Evolutionary conservation across 2,329 filamentous ascomycete genomes (phyloP).

Genomic region (Thelonectria discophora): DNA sequence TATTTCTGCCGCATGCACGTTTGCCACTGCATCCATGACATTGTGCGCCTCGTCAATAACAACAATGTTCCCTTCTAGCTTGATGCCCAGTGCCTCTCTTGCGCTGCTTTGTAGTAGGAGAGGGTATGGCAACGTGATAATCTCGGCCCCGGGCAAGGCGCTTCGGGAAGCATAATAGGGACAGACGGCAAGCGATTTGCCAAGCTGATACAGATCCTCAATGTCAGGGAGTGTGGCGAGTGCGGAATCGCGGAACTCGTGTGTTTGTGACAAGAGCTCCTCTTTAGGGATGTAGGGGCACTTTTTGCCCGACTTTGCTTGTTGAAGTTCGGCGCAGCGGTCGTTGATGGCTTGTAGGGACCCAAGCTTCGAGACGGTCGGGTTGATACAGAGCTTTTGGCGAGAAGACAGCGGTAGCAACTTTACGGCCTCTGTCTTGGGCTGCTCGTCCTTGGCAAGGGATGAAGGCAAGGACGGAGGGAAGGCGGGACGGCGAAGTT

Average conservation of each 20-base stretch:
- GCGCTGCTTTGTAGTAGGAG: constrained; percentile 87
- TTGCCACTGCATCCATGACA: constrained; percentile 91
- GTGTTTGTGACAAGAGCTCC: constrained; percentile 74
- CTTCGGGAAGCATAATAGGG: constrained; percentile 96
- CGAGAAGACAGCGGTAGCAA: constrained; percentile 85
- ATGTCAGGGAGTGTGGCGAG: constrained; percentile 91
- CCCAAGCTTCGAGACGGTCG: constrained; percentile 75
- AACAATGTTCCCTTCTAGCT: constrained; percentile 87
- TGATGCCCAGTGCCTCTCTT: constrained; percentile 86
- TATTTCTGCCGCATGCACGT: constrained; percentile 84
- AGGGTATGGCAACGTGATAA: constrained; percentile 92
- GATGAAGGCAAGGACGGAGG: constrained; percentile 72
- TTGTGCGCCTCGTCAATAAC: constrained; percentile 98
- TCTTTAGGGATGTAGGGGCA: constrained; percentile 83
- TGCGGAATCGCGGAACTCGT: constrained; percentile 85
- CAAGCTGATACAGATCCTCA: constrained; percentile 84
- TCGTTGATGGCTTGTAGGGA: constrained; percentile 89
- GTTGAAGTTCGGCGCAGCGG: constrained; percentile 87
- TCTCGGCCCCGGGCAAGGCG: constrained; percentile 84
- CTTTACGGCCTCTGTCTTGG: constrained; percentile 65
- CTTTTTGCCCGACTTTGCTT: constrained; percentile 65
- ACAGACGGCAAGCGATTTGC: constrained; percentile 82
- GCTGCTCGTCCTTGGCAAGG: constrained; percentile 41
- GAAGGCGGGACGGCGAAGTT: constrained; percentile 80
- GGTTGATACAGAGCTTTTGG: constrained; percentile 90